These are phyloP conservation scores for Rubia tinctorum DNA, from an alignment of 305 asterid species.

Conservation along the genomic window DNA sequence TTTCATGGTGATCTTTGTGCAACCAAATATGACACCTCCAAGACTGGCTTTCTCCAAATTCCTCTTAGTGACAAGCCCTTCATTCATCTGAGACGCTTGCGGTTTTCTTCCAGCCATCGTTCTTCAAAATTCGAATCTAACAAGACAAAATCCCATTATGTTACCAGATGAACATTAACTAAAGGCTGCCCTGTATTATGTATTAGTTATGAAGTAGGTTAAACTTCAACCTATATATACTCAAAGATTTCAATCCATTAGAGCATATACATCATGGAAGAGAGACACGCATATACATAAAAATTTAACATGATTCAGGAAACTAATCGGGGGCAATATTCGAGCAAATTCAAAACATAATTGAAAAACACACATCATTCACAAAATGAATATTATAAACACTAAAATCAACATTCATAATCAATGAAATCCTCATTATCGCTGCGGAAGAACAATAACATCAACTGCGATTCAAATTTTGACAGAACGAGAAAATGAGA, in stretches of 20 bases:
- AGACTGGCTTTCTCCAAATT: slow-evolving; percentile 56
- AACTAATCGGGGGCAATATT: no score
- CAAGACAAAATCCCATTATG: slow-evolving; percentile 11
- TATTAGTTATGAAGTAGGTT: not conserved
- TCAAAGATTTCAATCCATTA: not conserved
- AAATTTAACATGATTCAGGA: no score
- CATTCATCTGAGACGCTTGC: slow-evolving; percentile 5
- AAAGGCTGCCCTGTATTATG: not conserved
- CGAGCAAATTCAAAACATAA: no score
- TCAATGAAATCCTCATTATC: no score
- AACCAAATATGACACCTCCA: slow-evolving; percentile 85
- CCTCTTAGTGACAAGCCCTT: slow-evolving; percentile 22
- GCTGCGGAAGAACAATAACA: no score
- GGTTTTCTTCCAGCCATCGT: slow-evolving; percentile 39
- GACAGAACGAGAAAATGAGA: no score
- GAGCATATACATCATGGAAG: not conserved
- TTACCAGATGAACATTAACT: not conserved
- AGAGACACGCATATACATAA: no score
- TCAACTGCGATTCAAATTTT: no score
- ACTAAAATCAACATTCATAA: no score
- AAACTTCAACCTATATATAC: not conserved
- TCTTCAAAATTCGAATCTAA: slow-evolving; percentile 31
- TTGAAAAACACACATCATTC: no score
- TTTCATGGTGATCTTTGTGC: slow-evolving; percentile 47
- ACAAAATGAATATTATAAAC: no score